These are phyloP conservation scores for Phytophthora multivora DNA, from an alignment of 352 stramenopile species.

Conservation along the genomic window DNA sequence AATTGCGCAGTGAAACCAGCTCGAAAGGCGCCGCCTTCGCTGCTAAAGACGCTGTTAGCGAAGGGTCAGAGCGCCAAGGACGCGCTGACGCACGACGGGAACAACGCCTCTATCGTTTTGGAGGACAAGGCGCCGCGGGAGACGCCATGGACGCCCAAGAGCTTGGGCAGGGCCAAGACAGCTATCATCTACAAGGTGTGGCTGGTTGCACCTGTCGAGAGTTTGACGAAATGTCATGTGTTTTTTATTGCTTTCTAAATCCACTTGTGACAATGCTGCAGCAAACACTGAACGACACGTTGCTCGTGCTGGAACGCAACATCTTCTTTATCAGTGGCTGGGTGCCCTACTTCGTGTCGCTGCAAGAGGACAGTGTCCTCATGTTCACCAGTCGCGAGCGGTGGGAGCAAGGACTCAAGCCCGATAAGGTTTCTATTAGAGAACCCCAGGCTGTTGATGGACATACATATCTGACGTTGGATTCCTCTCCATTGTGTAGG, in stretches of 20 bases:
- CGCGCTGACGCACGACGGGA: constrained; percentile 68
- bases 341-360: constrained; percentile 81
- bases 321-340: constrained; percentile 88
- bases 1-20: background rate
- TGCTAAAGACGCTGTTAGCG: constrained; percentile 44
- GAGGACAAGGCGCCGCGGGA: constrained; percentile 48
- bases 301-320: constrained; percentile 79
- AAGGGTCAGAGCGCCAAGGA: constrained; percentile 35
- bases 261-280: constrained; percentile 30
- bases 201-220: background rate
- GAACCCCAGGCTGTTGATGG: no score
- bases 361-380: constrained; percentile 81
- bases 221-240: constrained; percentile 7
- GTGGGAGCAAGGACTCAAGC: constrained; percentile 83
- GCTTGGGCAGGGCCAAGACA: constrained; percentile 81
- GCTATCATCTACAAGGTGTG: constrained; percentile 87
- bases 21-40: constrained; percentile 22
- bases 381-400: constrained; percentile 80
- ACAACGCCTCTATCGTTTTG: constrained; percentile 81
- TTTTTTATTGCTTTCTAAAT: background rate
- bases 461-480: background rate
- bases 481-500: constrained; percentile 28
- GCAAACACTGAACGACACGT: constrained; percentile 88
- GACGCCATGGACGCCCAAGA: constrained; percentile 86
- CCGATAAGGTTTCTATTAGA: constrained; percentile 54